A percentile compares a stretch with the other conserved stretches of the same genome.
Conservation (phyloP, 2,329 filamentous ascomycete species). For the Neonectria magnoliae region DNA sequence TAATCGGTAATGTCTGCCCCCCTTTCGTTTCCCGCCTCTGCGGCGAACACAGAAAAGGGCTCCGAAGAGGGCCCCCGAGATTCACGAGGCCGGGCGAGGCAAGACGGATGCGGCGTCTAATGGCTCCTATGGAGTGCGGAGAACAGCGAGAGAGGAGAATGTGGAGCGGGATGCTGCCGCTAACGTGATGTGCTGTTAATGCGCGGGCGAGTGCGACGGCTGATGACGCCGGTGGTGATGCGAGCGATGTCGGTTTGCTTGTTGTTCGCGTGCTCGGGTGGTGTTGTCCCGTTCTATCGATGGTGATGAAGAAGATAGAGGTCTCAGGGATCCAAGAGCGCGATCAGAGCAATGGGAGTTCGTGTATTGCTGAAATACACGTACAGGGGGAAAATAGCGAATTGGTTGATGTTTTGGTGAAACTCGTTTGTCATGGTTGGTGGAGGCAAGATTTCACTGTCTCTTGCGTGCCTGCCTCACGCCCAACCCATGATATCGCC, state of each 20-base stretch:
- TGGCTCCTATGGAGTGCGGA: constrained; percentile 13
- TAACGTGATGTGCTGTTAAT: constrained; percentile 3
- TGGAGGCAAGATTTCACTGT: constrained; percentile 12
- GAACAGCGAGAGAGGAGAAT: constrained; percentile 8
- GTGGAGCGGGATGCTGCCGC: constrained; percentile 13
- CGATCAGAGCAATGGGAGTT: background rate
- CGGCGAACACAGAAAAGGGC: constrained; percentile 21
- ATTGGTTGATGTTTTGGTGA: constrained; percentile 23
- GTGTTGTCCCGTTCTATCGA: background rate
- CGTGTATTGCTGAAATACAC: background rate
- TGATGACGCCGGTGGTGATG: constrained; percentile 10
- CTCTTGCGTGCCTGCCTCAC: constrained; percentile 10
- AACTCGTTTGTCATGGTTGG: constrained; percentile 6
- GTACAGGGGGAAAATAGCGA: background rate
- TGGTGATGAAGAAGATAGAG: background rate
- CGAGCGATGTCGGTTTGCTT: background rate
- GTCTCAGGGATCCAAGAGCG: background rate
- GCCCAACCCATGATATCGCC: constrained; percentile 4
- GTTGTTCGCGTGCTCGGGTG: background rate
- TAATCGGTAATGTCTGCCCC: constrained; percentile 9
- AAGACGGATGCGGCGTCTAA: constrained; percentile 12
- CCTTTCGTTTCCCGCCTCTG: background rate
- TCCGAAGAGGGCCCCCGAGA: constrained; percentile 6
- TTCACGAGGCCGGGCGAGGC: constrained; percentile 6
- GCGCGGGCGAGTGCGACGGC: constrained; percentile 5